These are phyloP conservation scores for Claviceps pazoutovae DNA, from an alignment of 2,329 filamentous ascomycete genomes.

Conservation along the genomic window DNA sequence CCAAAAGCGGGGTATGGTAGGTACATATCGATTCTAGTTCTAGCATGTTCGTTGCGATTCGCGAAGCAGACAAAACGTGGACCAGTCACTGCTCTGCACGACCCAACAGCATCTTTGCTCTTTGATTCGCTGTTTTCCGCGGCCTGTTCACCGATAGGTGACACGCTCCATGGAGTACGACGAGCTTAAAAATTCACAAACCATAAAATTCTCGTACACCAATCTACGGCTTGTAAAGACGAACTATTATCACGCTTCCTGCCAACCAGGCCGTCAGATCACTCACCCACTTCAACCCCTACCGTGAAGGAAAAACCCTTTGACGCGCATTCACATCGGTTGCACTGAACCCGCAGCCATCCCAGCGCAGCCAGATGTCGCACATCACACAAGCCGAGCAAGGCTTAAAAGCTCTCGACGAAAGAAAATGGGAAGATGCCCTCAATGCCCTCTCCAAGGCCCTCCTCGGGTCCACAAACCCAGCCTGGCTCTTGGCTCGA, in stretches of 20 bases:
- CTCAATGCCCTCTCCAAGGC: constrained; percentile 55
- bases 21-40: background rate
- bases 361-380: constrained; percentile 28
- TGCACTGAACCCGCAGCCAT: background rate
- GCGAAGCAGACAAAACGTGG: background rate
- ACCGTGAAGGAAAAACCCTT: background rate
- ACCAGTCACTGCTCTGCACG: background rate
- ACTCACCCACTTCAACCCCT: background rate
- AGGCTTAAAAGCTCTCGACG: constrained; percentile 52
- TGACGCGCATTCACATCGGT: too few species aligned
- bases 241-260: too few species aligned
- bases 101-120: background rate
- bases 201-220: too few species aligned
- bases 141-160: too few species aligned
- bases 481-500: constrained; percentile 68
- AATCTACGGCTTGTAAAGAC: too few species aligned
- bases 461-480: constrained; percentile 50
- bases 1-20: too few species aligned
- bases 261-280: too few species aligned
- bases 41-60: background rate
- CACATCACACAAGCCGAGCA: constrained; percentile 34
- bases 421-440: constrained; percentile 51
- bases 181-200: too few species aligned
- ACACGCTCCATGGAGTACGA: too few species aligned
- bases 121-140: too few species aligned